Evolutionary conservation across 164 flowering plant genomes (phyloP), one percentile per base, ranked within the genome.

Genomic region (Annona cherimola): DNA sequence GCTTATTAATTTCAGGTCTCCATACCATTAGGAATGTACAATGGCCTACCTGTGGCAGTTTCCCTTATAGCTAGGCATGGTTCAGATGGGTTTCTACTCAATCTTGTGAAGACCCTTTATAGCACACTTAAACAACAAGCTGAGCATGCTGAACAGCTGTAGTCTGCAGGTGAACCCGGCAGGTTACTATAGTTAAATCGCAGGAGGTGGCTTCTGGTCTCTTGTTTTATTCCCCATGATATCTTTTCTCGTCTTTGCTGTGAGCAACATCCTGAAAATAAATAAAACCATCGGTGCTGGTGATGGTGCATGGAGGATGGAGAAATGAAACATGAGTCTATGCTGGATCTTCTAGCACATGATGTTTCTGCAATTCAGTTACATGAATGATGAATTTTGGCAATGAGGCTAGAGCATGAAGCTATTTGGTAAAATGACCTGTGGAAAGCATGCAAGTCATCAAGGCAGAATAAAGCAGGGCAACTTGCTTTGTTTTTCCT

Each of bases 21-120:
- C 77, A 84, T 92, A 74, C 98, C 98, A 66, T 72, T 94, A 12
- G 96, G 97, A 35, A 73, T 63, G 81, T 73, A 85, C 61, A 86
- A 90, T 14, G 72, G 81, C 71, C 89, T 90, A 71, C 96, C 98
- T 0, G 83, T 90, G 35, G 71, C 95, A 45, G 79, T 94, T 68
- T 94, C 98, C 20, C 77, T 92, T 85, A 3, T 94, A 77, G 98
- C 97, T 5, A 89, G 82, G 66, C 90, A 86, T 78, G 97, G 94
- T 42, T 83, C 90, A 19, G 98, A 94, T 80, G 78, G 80, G 4
- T 86, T 92, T 81, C 80, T 94, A 66, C 95, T 94, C 35, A 79
- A 82, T 76, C 73, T 88, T 67, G 91, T 88, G 35, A 88, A 92
- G 78, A 70, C 78, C 50, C 77, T 90, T 63, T 73, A 83, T 71